Conservation (phyloP, 2,329 filamentous ascomycete species). For the Cladosporium sp. region DNA sequence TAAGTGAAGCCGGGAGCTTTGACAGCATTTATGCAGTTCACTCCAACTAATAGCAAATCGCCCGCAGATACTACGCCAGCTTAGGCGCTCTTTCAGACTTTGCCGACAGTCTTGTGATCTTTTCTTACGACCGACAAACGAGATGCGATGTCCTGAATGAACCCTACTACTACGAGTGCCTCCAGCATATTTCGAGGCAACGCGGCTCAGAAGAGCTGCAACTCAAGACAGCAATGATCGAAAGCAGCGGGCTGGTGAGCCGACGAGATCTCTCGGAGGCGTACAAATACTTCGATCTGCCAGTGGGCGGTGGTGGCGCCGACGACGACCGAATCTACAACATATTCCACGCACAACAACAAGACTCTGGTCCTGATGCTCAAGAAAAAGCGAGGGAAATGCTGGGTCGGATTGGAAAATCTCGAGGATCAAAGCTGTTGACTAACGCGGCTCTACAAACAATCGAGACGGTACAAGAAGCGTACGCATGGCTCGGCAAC, state of each 20-base stretch:
- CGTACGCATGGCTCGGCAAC: conserved; percentile 57
- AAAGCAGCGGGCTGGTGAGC: conserved; percentile 55
- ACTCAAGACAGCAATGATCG: conserved; percentile 53
- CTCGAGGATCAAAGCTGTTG: conserved; percentile 54
- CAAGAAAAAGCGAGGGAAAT: conserved; percentile 54
- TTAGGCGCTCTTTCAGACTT: conserved; percentile 61
- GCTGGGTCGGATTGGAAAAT: conserved; percentile 56
- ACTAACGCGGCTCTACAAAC: conserved; percentile 53
- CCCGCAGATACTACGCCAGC: conserved; percentile 45
- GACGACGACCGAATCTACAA: conserved; percentile 59
- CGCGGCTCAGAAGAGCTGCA: conserved; percentile 55
- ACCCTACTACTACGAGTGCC: conserved; percentile 60
- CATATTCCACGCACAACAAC: conserved; percentile 55
- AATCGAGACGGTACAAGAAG: conserved; percentile 59
- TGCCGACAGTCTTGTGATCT: conserved; percentile 55
- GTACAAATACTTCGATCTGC: conserved; percentile 56
- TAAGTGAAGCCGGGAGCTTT: conserved; percentile 1
- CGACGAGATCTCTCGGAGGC: conserved; percentile 53
- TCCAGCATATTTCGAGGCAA: conserved; percentile 55
- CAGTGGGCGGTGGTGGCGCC: conserved; percentile 39
- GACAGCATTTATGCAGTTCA: background rate
- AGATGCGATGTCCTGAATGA: conserved; percentile 50
- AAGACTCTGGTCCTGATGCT: conserved; percentile 48
- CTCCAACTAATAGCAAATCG: conserved; percentile 15
- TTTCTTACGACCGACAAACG: conserved; percentile 58